Base-by-base conservation (phyloP, 169 alveolate species). In the Eimeria sp. region DNA sequence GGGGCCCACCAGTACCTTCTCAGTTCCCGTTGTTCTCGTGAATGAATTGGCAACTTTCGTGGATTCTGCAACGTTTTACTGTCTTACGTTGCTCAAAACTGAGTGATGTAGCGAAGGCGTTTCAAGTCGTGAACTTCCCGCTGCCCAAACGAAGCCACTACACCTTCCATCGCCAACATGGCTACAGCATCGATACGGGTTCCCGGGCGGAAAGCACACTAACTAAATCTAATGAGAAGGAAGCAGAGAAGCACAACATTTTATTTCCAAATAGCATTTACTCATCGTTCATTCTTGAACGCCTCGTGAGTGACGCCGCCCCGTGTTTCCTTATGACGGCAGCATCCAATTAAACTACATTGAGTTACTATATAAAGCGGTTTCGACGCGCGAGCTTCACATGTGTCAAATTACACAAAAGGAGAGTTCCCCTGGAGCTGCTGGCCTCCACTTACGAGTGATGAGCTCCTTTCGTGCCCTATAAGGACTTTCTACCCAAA, bases 1-100 rank as follows among this genome's bases (percentile, higher is more conserved):
- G 77, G 71, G 74, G 90, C 77, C 90, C 74, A 11, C 77, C 90
- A 58, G 14, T 54, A 83, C 37, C 52, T 8, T 2, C n/a, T 71
- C 52, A 71, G 78, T 66, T 66, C 76, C 46, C 46, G 40, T 9
- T 9, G 74, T 14, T 72, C 56, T 6, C 54, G 18, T 18, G 82
- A 37, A 40, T 54, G 30, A 40, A 40, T 18, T 27, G 6, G 82
- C 82, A 72, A 72, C 30, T 40, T 72, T 40, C 49, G 27, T 13
- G 78, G 10, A 33, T 33, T 68, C 33, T 25, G 30, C 54, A 18
- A 0, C 37, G n/a, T 8, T 16, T 37, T 72, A 18, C 4, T 40
- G 58, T 72, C 20, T 72, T 72, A 33, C 13, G 82, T 40, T 72
- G 43, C 40, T 72, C 30, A 2, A 72, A 40, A 40, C 52, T 16